A percentile compares a stretch with the other conserved stretches of the same genome.
Evolutionary conservation across 805 yeast species (phyloP).

Genomic region (Pichia paraexigua): DNA sequence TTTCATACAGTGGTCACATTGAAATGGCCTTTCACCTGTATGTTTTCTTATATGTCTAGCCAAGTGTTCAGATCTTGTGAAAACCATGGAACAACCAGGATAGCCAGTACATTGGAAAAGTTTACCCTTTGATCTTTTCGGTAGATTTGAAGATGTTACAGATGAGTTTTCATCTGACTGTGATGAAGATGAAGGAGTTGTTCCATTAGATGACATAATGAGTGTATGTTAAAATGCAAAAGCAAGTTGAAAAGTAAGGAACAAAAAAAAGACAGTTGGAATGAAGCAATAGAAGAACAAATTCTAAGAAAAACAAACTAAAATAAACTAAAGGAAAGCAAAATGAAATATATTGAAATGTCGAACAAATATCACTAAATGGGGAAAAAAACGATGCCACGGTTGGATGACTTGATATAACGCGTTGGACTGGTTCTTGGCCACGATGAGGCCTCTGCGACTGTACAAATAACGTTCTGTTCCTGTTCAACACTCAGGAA

Average conservation of each 20-base stretch:
- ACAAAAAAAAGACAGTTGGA: not conserved
- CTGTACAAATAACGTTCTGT: not conserved
- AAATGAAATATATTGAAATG: not conserved
- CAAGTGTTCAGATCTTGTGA: slow-evolving; percentile 84
- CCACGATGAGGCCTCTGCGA: not conserved
- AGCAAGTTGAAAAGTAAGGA: not conserved
- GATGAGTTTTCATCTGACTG: not conserved
- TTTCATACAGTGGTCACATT: slow-evolving; percentile 74
- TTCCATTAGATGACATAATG: not conserved
- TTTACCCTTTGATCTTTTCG: slow-evolving; percentile 44
- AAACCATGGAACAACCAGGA: slow-evolving; percentile 81
- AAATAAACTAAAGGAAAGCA: not conserved
- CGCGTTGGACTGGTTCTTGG: not conserved
- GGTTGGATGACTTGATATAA: not conserved
- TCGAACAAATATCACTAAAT: not conserved
- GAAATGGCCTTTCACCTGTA: slow-evolving; percentile 90
- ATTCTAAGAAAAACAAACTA: not conserved
- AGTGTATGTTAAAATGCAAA: not conserved
- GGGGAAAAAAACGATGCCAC: not conserved
- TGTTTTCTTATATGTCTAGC: slow-evolving; percentile 90
- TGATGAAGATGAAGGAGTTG: not conserved
- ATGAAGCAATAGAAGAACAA: not conserved
- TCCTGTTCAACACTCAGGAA: not conserved
- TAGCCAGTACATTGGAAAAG: slow-evolving; percentile 81
- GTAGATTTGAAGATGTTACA: not conserved